Conservation (phyloP, 2,329 filamentous ascomycete genomes). For the Graphilbum ipis-grandicollis region DNA sequence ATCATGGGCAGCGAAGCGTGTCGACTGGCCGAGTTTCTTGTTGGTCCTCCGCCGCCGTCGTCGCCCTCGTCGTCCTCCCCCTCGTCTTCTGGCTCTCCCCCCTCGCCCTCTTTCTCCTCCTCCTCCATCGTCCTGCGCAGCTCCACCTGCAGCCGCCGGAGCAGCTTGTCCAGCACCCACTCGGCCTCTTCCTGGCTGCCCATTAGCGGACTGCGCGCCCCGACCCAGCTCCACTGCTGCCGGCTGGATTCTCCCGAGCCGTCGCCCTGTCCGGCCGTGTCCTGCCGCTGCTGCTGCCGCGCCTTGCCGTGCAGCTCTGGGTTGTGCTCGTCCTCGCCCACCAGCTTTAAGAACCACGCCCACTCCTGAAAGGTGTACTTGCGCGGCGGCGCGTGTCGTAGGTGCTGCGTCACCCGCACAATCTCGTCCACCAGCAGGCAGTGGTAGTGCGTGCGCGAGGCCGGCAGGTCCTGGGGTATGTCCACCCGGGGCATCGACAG, state of each 20-base stretch:
- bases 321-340: slow-evolving; percentile 45
- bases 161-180: slow-evolving; percentile 54
- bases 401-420: slow-evolving; percentile 43
- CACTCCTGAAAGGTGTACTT: slow-evolving; percentile 71
- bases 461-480: slow-evolving; percentile 19
- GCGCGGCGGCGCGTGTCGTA: slow-evolving; percentile 37
- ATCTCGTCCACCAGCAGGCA: slow-evolving; percentile 60
- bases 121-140: slow-evolving; percentile 12
- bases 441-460: slow-evolving; percentile 31
- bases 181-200: slow-evolving; percentile 49
- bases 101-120: neutral
- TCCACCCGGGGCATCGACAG: slow-evolving; percentile 17
- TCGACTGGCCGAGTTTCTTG: no score
- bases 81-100: no score
- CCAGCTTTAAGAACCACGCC: slow-evolving; percentile 67
- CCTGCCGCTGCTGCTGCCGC: neutral
- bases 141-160: slow-evolving; percentile 34
- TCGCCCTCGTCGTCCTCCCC: no score
- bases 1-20: neutral
- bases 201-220: slow-evolving; percentile 51
- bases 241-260: neutral
- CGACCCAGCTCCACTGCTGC: slow-evolving; percentile 55
- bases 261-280: neutral
- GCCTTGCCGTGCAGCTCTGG: slow-evolving; percentile 30
- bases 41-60: no score